phyloP scores from a whole-genome alignment of 306 rosid species.

The Trichosanthes cucumerina region DNA sequence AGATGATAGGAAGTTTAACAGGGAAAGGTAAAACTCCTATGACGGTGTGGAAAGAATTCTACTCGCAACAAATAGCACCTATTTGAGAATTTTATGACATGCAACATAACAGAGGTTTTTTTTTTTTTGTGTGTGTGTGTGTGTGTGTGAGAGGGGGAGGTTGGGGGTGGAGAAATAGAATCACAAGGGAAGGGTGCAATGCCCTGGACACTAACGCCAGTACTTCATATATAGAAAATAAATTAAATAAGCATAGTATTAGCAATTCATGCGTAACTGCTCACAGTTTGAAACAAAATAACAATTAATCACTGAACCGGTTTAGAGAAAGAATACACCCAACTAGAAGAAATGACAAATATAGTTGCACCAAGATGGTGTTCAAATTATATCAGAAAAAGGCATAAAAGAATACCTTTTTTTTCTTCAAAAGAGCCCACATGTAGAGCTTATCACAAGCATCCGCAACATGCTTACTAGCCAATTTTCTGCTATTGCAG shows the following conservation, averaged over 20 bases:
- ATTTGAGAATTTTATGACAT: neutral
- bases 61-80: neutral
- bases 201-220: neutral
- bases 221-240: neutral
- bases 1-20: neutral
- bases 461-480: slow-evolving; percentile 61
- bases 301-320: neutral
- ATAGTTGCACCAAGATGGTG: neutral
- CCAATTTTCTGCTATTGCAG: slow-evolving; percentile 75
- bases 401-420: slow-evolving; percentile 34
- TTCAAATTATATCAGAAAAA: neutral
- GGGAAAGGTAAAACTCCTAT: neutral
- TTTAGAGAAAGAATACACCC: neutral
- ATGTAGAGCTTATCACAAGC: slow-evolving; percentile 67
- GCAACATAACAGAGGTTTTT: neutral
- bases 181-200: neutral
- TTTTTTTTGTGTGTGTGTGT: too few relatives aligned
- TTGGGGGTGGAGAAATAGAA: neutral
- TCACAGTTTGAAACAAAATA: neutral
- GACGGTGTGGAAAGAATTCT: neutral
- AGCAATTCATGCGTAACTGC: neutral
- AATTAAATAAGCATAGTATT: neutral
- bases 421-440: slow-evolving; percentile 66
- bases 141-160: too few relatives aligned
- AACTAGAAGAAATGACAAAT: neutral